These are phyloP conservation scores for Petasospora fabianii DNA, from an alignment of 1,139 yeast genomes.

Conservation along the genomic window DNA sequence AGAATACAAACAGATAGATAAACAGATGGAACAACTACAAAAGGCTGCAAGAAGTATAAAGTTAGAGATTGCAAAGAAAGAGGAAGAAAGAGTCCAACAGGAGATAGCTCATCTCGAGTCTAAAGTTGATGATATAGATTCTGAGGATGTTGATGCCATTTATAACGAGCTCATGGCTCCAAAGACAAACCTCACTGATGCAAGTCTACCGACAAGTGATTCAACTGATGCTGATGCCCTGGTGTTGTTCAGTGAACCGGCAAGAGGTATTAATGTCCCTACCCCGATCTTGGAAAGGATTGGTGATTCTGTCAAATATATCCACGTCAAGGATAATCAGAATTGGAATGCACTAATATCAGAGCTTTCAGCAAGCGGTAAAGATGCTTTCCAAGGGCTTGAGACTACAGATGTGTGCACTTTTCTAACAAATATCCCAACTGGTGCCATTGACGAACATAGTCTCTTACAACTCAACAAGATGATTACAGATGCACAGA, in stretches of 20 bases:
- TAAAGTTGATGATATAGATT: too few species aligned
- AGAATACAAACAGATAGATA: too few species aligned
- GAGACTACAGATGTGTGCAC: constrained; percentile 34
- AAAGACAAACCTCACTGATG: too few species aligned
- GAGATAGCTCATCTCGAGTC: too few species aligned
- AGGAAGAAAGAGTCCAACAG: too few species aligned
- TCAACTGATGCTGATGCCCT: constrained; percentile 2
- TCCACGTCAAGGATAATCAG: constrained; percentile 42
- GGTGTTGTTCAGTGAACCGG: constrained; percentile 23
- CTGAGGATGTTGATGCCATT: too few species aligned
- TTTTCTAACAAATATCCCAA: constrained; percentile 46
- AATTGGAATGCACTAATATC: constrained; percentile 56
- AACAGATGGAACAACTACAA: too few species aligned
- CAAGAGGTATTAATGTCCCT: constrained; percentile 39
- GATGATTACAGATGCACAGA: constrained; percentile 35
- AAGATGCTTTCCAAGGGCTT: constrained; percentile 42
- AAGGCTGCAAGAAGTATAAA: too few species aligned
- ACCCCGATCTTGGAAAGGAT: constrained; percentile 39
- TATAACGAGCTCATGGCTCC: too few species aligned
- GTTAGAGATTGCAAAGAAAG: too few species aligned
- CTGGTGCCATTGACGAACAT: constrained; percentile 31
- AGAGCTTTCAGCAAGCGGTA: constrained; percentile 33
- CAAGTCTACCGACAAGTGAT: too few species aligned
- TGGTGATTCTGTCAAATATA: constrained; percentile 44
- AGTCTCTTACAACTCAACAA: constrained; percentile 38